These are phyloP conservation scores for Actinomortierella wolfii DNA, from an alignment of 371 early-diverging fungal genomes.

Conservation along the genomic window DNA sequence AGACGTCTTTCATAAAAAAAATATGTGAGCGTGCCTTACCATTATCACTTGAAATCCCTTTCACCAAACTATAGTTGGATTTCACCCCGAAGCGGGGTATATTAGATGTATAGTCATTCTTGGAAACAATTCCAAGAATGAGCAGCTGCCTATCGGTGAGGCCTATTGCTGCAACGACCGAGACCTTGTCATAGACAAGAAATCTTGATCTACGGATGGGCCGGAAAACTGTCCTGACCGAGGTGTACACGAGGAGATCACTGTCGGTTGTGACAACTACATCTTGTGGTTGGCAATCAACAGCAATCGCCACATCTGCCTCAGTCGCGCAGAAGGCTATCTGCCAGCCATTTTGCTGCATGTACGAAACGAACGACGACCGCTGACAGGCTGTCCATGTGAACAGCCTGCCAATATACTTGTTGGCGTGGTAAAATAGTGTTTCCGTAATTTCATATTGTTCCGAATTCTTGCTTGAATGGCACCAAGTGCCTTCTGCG, in stretches of 20 bases:
- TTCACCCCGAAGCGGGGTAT: slow-evolving; percentile 8
- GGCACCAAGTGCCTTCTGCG: too few relatives aligned
- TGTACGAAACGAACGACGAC: slow-evolving; percentile 7
- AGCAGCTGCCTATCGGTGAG: background rate
- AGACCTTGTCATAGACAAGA: slow-evolving; percentile 4
- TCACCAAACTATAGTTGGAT: slow-evolving; percentile 3
- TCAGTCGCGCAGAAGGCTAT: slow-evolving; percentile 1
- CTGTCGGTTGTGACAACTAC: slow-evolving; percentile 5
- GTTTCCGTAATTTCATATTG: too few relatives aligned
- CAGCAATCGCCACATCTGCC: slow-evolving; percentile 6
- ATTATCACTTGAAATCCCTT: background rate
- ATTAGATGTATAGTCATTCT: slow-evolving; percentile 13
- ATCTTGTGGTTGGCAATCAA: background rate
- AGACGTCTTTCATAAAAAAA: too few relatives aligned
- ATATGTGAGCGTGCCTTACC: too few relatives aligned
- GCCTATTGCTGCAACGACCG: background rate
- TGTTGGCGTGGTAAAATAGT: too few relatives aligned
- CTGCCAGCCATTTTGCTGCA: slow-evolving; percentile 13
- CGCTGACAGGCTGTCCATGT: slow-evolving; percentile 9
- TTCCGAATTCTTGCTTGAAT: too few relatives aligned
- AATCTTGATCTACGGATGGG: slow-evolving; percentile 1
- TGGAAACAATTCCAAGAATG: slow-evolving; percentile 7
- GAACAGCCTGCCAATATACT: background rate
- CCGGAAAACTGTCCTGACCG: background rate
- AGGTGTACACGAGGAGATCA: slow-evolving; percentile 1